phyloP scores from a whole-genome alignment of 306 rosid species.

The Cucumis cinereus region DNA sequence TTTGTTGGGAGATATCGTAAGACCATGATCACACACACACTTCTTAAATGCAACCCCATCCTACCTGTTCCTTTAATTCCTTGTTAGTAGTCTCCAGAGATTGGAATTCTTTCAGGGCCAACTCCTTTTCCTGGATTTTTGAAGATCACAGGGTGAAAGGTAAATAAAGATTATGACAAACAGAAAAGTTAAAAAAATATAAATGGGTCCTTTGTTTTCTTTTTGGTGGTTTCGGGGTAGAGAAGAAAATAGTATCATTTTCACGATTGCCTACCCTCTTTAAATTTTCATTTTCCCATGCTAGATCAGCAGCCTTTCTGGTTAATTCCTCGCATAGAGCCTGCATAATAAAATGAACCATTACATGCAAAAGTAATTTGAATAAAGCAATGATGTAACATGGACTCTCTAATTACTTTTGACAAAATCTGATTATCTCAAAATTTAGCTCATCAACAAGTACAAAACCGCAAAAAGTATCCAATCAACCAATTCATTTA shows the following conservation, averaged over 20 bases:
- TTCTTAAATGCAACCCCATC: slow-evolving; percentile 15
- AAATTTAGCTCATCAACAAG: neutral
- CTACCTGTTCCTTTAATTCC: slow-evolving; percentile 62
- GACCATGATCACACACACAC: slow-evolving; percentile 5
- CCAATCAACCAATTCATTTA: neutral
- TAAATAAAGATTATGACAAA: slow-evolving; percentile 1
- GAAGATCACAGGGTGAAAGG: slow-evolving; percentile 21
- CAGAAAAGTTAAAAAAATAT: slow-evolving; percentile 6
- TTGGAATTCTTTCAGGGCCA: slow-evolving; percentile 61
- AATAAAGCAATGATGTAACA: neutral
- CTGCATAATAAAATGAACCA: slow-evolving; percentile 25
- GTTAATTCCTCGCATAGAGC: slow-evolving; percentile 80
- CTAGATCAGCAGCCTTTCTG: slow-evolving; percentile 62
- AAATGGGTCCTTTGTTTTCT: neutral
- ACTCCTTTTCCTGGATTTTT: slow-evolving; percentile 56
- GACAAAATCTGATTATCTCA: neutral
- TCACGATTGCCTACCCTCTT: slow-evolving; percentile 38
- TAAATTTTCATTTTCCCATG: slow-evolving; percentile 58
- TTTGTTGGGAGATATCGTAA: neutral
- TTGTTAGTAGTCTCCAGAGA: slow-evolving; percentile 68
- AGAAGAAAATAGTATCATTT: neutral
- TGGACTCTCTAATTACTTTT: neutral
- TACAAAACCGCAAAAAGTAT: neutral
- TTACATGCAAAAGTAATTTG: neutral
- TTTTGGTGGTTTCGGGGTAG: too few species aligned